A percentile compares a stretch with the other conserved stretches of the same genome.
Conservation (phyloP, 352 stramenopile species). For the Aphanomyces stellatus region DNA sequence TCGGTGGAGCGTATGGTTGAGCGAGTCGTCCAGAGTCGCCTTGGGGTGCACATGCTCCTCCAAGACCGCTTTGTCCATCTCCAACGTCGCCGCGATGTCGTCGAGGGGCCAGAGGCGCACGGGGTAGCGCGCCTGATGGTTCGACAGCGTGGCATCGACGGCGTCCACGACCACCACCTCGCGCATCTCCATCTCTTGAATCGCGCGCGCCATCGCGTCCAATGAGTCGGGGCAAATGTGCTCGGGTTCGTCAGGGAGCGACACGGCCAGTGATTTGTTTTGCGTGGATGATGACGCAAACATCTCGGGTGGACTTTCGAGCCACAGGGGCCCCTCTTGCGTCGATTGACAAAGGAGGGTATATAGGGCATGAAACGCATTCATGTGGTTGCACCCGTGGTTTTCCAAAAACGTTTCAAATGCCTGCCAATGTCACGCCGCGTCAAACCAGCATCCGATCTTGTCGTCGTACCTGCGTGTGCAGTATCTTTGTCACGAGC, state of each 20-base stretch:
- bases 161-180: too few relatives aligned
- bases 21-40: background rate
- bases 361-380: slow-evolving; percentile 72
- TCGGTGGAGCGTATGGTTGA: slow-evolving; percentile 10
- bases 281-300: too few relatives aligned
- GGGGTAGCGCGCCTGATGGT: background rate
- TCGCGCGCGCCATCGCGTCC: background rate
- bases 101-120: background rate
- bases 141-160: too few relatives aligned
- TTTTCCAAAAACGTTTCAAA: slow-evolving; percentile 78
- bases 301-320: slow-evolving; percentile 9
- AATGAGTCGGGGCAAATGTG: background rate
- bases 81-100: background rate
- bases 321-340: slow-evolving; percentile 53
- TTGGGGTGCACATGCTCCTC: background rate
- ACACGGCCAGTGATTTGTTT: background rate
- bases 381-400: slow-evolving; percentile 56
- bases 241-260: background rate
- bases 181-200: too few relatives aligned
- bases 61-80: background rate
- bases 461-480: slow-evolving; percentile 32
- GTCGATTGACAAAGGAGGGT: slow-evolving; percentile 40
- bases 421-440: slow-evolving; percentile 17
- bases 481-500: slow-evolving; percentile 58
- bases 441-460: background rate